Base-by-base conservation (phyloP, 495 filamentous ascomycete genomes). In the Penicillium soppii region DNA sequence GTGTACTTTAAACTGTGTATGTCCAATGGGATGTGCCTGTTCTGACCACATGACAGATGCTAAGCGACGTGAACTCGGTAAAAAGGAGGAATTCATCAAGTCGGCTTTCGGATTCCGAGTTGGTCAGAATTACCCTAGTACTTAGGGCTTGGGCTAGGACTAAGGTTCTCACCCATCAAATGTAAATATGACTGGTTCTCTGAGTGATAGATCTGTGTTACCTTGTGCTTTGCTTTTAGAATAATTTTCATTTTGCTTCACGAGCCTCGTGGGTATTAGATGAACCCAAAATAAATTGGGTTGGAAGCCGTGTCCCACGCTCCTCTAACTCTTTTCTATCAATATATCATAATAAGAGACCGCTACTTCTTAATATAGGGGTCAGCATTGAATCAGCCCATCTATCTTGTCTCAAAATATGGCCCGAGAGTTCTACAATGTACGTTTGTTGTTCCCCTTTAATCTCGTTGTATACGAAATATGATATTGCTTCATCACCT, bases 21-120 rank as follows among this genome's bases (percentile, higher is more conserved):
- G 19, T 20, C 56, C 52, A 56, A 59, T 59, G 13, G 39, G 10
- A 30, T 42, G 2, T 7, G 15, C 8, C 20, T 21, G 6, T 45
- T 21, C n/a, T n/a, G 30, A 29, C 50, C 47, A 55, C 41, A 47
- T 47, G 47, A 33, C 33, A 19, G 9, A 27, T n/a, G 12, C 2
- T 33, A 50, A 41, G 25, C n/a, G 20, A 23, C 20, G 3, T 17
- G 10, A 21, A 30, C 36, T 30, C 25, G 15, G 37, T 21, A 23
- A 49, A 49, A 32, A 49, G 47, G 36, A 49, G 26, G 32, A 23
- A 13, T 23, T 19, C 19, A 8, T 16, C 23, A 39, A 30, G 13
- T 49, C 22, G 35, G 17, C 17, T 32, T 40, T 49, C 27, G 27
- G 20, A 33, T 41, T 41, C 26, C 26, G 26, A 41, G 6, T 7